A percentile compares a stretch with the other conserved stretches of the same genome.
Evolutionary conservation across 352 stramenopile genomes (phyloP).

Genomic region (Globisporangium yorkense): DNA sequence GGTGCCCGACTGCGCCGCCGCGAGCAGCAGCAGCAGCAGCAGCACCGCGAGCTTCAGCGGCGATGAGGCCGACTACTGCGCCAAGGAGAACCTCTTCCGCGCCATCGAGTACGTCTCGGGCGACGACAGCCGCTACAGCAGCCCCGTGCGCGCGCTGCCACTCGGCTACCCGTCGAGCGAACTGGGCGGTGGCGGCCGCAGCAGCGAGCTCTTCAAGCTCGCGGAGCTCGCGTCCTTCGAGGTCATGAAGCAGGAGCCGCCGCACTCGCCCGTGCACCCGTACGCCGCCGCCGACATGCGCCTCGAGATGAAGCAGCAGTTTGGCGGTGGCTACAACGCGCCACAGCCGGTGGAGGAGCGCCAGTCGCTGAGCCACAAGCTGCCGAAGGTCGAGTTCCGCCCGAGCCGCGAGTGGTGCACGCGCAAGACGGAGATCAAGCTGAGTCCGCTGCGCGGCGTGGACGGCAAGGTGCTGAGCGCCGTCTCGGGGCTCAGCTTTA

Average conservation of each 20-base stretch:
- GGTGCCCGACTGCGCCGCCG: conserved; percentile 17
- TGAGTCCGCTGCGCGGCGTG: conserved; percentile 46
- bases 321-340: conserved; percentile 8
- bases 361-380: conserved; percentile 8
- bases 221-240: conserved; percentile 72
- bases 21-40: conserved; percentile 8
- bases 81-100: conserved; percentile 55
- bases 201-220: conserved; percentile 68
- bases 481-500: conserved; percentile 40
- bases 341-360: conserved; percentile 8
- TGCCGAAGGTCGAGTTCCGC: conserved; percentile 20
- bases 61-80: conserved; percentile 38
- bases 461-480: conserved; percentile 43
- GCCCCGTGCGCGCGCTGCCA: conserved; percentile 22
- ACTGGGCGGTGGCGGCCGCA: conserved; percentile 18
- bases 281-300: conserved; percentile 3
- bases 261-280: conserved; percentile 11
- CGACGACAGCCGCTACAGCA: conserved; percentile 28
- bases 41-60: conserved; percentile 22
- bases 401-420: conserved; percentile 48
- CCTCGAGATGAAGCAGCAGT: conserved; percentile 6
- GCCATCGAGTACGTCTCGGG: conserved; percentile 59
- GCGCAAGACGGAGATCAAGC: conserved; percentile 53
- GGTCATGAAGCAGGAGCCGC: conserved; percentile 62
- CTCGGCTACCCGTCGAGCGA: conserved; percentile 19